Conservation (phyloP, 495 filamentous ascomycete genomes). For the Lophium mytilinum region DNA sequence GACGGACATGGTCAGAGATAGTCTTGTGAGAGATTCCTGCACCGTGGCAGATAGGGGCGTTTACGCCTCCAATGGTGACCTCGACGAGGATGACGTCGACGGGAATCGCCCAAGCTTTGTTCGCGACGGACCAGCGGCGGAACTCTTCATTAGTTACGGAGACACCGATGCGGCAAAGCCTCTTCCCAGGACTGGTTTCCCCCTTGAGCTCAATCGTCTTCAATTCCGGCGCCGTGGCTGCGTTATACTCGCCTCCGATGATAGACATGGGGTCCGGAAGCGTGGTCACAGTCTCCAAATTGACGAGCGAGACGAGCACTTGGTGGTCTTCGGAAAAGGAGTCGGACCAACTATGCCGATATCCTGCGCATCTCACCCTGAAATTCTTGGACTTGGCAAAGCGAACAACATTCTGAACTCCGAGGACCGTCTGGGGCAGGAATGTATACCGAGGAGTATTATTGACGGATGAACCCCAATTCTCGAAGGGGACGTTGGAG, state of each 20-base stretch:
- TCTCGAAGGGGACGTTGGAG: conserved; percentile 35
- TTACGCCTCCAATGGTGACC: conserved; percentile 46
- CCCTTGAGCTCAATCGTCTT: conserved; percentile 36
- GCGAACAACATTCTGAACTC: conserved; percentile 40
- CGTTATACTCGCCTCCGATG: conserved; percentile 26
- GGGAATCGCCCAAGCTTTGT: conserved; percentile 38
- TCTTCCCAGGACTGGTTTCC: conserved; percentile 21
- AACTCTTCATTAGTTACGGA: conserved; percentile 45
- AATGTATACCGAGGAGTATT: conserved; percentile 41
- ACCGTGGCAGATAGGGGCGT: conserved; percentile 47
- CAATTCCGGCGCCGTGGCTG: conserved; percentile 24
- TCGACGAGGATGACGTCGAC: conserved; percentile 47
- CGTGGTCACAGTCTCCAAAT: conserved; percentile 34
- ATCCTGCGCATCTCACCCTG: conserved; percentile 41
- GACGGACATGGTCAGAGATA: conserved; percentile 41
- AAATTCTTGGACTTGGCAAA: conserved; percentile 34
- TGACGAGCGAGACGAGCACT: conserved; percentile 45
- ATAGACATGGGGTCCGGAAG: conserved; percentile 36
- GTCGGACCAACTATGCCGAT: conserved; percentile 42
- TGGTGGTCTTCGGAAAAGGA: conserved; percentile 41
- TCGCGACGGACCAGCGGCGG: conserved; percentile 39
- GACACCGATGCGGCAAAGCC: conserved; percentile 38
- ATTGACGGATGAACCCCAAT: conserved; percentile 43
- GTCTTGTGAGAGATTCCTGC: conserved; percentile 40
- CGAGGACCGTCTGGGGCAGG: conserved; percentile 40